Conservation (phyloP, 2,329 filamentous ascomycete genomes). For the Didymella pinodella region DNA sequence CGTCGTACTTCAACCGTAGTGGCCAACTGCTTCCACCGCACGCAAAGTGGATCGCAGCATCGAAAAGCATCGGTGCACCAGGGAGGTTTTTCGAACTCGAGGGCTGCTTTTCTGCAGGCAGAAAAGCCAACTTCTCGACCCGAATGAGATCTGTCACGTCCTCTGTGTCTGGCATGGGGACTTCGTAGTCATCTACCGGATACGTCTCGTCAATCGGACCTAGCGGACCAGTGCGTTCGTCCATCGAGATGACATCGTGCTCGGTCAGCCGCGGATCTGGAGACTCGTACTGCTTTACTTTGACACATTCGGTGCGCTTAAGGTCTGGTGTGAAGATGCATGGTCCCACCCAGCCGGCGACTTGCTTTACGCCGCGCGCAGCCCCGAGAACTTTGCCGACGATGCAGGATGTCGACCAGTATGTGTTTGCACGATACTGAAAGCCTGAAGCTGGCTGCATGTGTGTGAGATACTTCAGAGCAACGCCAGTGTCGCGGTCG, state of each 20-base stretch:
- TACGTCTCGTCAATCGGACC: constrained; percentile 69
- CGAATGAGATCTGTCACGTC: constrained; percentile 71
- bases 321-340: constrained; percentile 73
- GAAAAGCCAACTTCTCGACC: constrained; percentile 72
- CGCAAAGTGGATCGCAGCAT: constrained; percentile 52
- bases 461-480: constrained; percentile 72
- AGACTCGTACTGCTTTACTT: constrained; percentile 68
- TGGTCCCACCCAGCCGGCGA: constrained; percentile 78
- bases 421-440: constrained; percentile 79
- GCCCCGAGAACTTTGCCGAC: constrained; percentile 75
- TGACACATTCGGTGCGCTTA: constrained; percentile 72
- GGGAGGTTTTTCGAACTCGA: constrained; percentile 33
- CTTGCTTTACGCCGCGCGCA: constrained; percentile 72
- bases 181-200: constrained; percentile 72
- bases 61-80: constrained; percentile 47
- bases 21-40: constrained; percentile 52
- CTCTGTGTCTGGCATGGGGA: constrained; percentile 65
- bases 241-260: constrained; percentile 71
- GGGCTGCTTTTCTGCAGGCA: constrained; percentile 53
- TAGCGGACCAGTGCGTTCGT: constrained; percentile 71
- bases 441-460: constrained; percentile 75
- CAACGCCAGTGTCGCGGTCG: constrained; percentile 71
- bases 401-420: constrained; percentile 76
- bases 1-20: constrained; percentile 51
- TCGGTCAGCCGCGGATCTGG: constrained; percentile 63